A percentile compares a stretch with the other conserved stretches of the same genome.
Conservation (phyloP, 495 filamentous ascomycete genomes). For the Penicillium alfredii region DNA sequence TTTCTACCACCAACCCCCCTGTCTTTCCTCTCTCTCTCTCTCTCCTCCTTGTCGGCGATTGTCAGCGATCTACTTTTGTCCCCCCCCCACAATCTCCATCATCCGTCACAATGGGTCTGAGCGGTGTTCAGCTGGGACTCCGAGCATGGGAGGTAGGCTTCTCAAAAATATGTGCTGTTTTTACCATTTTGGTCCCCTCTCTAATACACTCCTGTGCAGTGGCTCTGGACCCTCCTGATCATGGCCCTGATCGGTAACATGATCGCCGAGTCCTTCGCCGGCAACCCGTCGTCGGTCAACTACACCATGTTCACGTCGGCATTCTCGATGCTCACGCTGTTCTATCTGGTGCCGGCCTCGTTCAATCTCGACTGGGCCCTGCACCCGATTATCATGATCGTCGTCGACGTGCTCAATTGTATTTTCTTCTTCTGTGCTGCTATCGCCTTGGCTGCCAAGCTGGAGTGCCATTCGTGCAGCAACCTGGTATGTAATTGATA, state of each 20-base stretch:
- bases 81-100: constrained; percentile 3
- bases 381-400: constrained; percentile 50
- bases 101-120: constrained; percentile 24
- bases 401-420: constrained; percentile 53
- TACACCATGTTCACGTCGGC: constrained; percentile 60
- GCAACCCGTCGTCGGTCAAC: constrained; percentile 53
- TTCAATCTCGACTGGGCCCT: constrained; percentile 43
- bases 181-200: not conserved
- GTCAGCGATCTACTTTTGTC: constrained; percentile 1
- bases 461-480: constrained; percentile 54
- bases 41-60: too few relatives aligned
- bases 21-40: too few relatives aligned
- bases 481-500: constrained; percentile 48
- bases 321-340: constrained; percentile 59
- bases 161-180: too few relatives aligned
- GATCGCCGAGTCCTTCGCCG: constrained; percentile 48
- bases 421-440: constrained; percentile 62
- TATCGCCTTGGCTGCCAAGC: constrained; percentile 57
- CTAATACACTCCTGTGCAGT: constrained; percentile 30
- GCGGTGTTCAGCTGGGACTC: constrained; percentile 30
- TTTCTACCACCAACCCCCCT: too few relatives aligned
- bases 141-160: constrained; percentile 41
- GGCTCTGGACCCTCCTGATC: constrained; percentile 61
- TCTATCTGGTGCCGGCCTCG: constrained; percentile 55
- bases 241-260: constrained; percentile 65